Evolutionary conservation across 176 grass and related monocot species (phyloP).

Genomic region (Carex scoparia): DNA sequence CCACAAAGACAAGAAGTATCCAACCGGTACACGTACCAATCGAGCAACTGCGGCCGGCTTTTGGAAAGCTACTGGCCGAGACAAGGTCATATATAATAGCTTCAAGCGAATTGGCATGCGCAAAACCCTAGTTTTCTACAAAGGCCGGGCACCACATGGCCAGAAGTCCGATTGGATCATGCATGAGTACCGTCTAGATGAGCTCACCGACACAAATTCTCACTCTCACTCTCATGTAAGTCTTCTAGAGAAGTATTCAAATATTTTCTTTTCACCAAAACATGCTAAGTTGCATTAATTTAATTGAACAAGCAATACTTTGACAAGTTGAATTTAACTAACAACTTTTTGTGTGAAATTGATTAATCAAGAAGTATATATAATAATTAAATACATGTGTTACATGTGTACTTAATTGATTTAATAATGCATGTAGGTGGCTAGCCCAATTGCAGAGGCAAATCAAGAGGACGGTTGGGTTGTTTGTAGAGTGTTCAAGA

Average conservation of each 20-base stretch:
- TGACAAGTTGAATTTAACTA: constrained; percentile 2
- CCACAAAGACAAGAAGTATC: constrained; percentile 99
- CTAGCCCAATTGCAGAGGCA: constrained; percentile 38
- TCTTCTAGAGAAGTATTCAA: background rate
- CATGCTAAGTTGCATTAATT: constrained; percentile 14
- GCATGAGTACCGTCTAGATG: constrained; percentile 88
- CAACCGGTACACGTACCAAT: constrained; percentile 92
- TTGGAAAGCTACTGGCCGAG: constrained; percentile 97
- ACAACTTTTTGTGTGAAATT: background rate
- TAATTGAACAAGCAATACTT: background rate
- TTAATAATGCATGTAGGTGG: constrained; percentile 34
- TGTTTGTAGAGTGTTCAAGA: constrained; percentile 98
- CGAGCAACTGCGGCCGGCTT: constrained; percentile 78
- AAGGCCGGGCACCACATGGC: constrained; percentile 85
- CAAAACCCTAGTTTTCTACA: constrained; percentile 99
- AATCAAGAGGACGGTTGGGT: constrained; percentile 95
- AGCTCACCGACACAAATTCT: constrained; percentile 12
- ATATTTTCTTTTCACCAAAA: background rate
- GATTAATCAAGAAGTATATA: constrained; percentile 25
- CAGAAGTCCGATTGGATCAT: constrained; percentile 94
- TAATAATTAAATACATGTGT: constrained; percentile 59
- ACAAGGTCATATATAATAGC: constrained; percentile 89
- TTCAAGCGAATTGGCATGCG: constrained; percentile 89
- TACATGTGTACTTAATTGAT: constrained; percentile 42
- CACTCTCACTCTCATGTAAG: constrained; percentile 14